phyloP scores from a whole-genome alignment of 495 filamentous ascomycete species.

The Hypomontagnella monticulosa region DNA sequence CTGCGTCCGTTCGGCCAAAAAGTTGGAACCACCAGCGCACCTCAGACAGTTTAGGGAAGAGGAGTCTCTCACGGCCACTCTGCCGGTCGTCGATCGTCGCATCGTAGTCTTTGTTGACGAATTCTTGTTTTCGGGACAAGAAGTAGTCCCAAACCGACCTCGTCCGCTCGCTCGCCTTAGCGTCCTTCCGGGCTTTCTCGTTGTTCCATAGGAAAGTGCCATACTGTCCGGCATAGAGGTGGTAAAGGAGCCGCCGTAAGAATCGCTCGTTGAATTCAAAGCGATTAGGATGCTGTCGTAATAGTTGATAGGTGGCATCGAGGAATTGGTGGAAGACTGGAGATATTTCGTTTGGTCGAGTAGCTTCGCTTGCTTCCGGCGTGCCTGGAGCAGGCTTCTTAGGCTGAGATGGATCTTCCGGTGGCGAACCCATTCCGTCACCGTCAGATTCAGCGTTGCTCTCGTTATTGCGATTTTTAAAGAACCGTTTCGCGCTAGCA shows the following conservation, averaged over 20 bases:
- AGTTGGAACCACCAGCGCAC: slow-evolving; percentile 92
- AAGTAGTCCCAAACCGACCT: slow-evolving; percentile 97
- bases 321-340: slow-evolving; percentile 99
- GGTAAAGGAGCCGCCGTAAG: slow-evolving; percentile 87
- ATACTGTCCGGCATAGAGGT: slow-evolving; percentile 95
- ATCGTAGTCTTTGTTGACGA: slow-evolving; percentile 83
- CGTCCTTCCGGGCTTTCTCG: slow-evolving; percentile 87
- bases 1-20: slow-evolving; percentile 83
- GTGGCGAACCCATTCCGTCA: slow-evolving; percentile 35
- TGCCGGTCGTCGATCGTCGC: slow-evolving; percentile 76
- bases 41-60: slow-evolving; percentile 75
- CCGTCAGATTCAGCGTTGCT: slow-evolving; percentile 59
- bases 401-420: slow-evolving; percentile 40
- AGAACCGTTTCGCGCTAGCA: slow-evolving; percentile 87
- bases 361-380: slow-evolving; percentile 50
- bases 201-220: slow-evolving; percentile 96
- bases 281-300: slow-evolving; percentile 84
- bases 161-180: slow-evolving; percentile 74
- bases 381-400: slow-evolving; percentile 39
- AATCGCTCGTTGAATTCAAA: slow-evolving; percentile 99
- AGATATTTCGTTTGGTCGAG: slow-evolving; percentile 82
- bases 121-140: slow-evolving; percentile 77
- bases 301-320: slow-evolving; percentile 91
- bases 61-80: slow-evolving; percentile 79
- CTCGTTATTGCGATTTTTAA: slow-evolving; percentile 77